Evolutionary conservation across 176 grass and related monocot species (phyloP).

Genomic region (Oryza brachyantha): DNA sequence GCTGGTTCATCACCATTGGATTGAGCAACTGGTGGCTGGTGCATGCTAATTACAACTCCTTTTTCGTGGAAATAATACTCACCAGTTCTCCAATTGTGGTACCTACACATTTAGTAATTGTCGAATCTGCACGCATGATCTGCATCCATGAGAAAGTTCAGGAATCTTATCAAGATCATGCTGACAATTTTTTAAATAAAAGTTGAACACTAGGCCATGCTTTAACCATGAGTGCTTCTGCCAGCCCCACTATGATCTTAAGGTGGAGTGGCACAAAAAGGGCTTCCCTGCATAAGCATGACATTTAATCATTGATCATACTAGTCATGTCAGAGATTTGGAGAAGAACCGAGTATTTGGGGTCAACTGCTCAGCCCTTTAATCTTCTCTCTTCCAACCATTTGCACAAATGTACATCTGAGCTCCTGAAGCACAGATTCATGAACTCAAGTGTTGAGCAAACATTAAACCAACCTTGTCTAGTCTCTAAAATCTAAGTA

Average conservation of each 20-base stretch:
- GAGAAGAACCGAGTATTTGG: background rate
- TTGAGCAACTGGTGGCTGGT: background rate
- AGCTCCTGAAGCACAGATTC: background rate
- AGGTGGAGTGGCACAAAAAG: background rate
- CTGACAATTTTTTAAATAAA: background rate
- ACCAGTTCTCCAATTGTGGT: background rate
- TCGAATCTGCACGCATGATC: background rate
- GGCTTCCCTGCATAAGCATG: background rate
- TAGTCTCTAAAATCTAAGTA: background rate
- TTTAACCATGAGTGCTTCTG: background rate
- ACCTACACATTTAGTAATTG: background rate
- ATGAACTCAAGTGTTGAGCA: background rate
- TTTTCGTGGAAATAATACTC: background rate
- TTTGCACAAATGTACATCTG: constrained; percentile 1
- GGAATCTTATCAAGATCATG: background rate
- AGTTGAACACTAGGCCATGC: background rate
- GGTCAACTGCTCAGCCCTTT: background rate
- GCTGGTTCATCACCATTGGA: background rate
- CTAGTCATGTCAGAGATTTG: background rate
- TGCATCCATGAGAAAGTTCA: background rate
- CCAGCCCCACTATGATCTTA: background rate
- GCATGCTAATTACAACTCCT: background rate
- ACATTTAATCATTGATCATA: background rate
- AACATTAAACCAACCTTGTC: background rate
- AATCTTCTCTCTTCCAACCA: background rate